Conservation (phyloP, 179 eudicot genomes). For the Carnegiea gigantea region DNA sequence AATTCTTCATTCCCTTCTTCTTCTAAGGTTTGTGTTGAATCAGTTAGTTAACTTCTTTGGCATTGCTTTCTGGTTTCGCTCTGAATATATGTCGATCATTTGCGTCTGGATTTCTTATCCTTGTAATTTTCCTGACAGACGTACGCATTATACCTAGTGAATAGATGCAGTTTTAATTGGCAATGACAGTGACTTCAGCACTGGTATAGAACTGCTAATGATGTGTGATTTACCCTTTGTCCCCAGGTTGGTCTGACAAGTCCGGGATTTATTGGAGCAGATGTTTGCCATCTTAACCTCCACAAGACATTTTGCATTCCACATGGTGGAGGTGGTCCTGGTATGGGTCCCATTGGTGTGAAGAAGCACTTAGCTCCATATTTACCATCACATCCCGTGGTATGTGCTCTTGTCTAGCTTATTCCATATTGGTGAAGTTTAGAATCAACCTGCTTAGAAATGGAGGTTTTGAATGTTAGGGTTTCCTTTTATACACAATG, state of each 20-base stretch:
- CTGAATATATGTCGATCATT: background rate
- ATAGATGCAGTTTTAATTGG: background rate
- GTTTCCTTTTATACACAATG: background rate
- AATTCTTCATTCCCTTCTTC: background rate
- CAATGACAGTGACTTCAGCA: background rate
- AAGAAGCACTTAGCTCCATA: conserved; percentile 96
- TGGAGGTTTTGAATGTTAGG: background rate
- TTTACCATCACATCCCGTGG: conserved; percentile 99
- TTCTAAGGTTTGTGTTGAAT: background rate
- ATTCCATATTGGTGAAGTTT: background rate
- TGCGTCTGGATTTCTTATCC: background rate
- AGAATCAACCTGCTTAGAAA: background rate
- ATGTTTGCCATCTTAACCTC: conserved; percentile 98
- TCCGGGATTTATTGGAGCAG: conserved; percentile 96
- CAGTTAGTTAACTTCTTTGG: background rate
- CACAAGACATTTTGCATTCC: conserved; percentile 99
- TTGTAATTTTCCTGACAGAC: background rate
- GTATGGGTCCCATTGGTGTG: conserved; percentile 99
- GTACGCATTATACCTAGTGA: background rate
- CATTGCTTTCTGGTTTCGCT: background rate
- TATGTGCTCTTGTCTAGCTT: conserved; percentile 36
- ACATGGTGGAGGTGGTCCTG: conserved; percentile 99
- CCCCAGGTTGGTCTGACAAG: conserved; percentile 94
- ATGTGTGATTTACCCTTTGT: background rate
- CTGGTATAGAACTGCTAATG: background rate